Conservation (phyloP, 2,329 filamentous ascomycete species). For the Chaetomiaceae sp. region DNA sequence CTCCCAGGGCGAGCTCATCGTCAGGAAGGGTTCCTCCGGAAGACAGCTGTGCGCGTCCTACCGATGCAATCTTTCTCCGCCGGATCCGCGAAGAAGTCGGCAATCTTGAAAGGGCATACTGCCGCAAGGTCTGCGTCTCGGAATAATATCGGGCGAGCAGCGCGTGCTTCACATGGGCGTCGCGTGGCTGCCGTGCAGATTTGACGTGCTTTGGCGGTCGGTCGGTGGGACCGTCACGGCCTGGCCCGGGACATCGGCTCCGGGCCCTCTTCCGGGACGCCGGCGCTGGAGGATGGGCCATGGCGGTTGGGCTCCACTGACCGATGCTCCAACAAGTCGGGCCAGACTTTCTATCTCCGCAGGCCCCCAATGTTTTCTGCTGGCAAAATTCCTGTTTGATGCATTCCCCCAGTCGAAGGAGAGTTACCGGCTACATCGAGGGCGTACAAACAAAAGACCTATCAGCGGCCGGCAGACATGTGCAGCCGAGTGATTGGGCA, state of each 20-base stretch:
- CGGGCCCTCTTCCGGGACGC: constrained; percentile 20
- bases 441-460: constrained; percentile 8
- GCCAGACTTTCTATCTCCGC: background rate
- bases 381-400: background rate
- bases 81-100: constrained; percentile 62
- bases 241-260: constrained; percentile 13
- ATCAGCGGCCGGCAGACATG: constrained; percentile 18
- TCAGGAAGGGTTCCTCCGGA: constrained; percentile 25
- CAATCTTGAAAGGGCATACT: constrained; percentile 64
- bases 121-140: constrained; percentile 61
- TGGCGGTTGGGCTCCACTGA: constrained; percentile 2
- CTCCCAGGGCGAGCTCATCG: constrained; percentile 43
- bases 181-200: constrained; percentile 5
- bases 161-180: constrained; percentile 45
- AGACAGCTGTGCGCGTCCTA: constrained; percentile 34
- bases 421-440: background rate
- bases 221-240: constrained; percentile 7
- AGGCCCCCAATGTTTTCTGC: background rate
- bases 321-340: background rate
- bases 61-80: constrained; percentile 50
- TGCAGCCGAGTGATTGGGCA: constrained; percentile 20
- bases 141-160: constrained; percentile 67
- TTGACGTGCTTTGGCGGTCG: constrained; percentile 25
- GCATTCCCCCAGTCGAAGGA: background rate
- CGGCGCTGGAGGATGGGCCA: constrained; percentile 8